Base-by-base conservation (phyloP, 495 filamentous ascomycete genomes). In the Lophiostoma macrostomum region DNA sequence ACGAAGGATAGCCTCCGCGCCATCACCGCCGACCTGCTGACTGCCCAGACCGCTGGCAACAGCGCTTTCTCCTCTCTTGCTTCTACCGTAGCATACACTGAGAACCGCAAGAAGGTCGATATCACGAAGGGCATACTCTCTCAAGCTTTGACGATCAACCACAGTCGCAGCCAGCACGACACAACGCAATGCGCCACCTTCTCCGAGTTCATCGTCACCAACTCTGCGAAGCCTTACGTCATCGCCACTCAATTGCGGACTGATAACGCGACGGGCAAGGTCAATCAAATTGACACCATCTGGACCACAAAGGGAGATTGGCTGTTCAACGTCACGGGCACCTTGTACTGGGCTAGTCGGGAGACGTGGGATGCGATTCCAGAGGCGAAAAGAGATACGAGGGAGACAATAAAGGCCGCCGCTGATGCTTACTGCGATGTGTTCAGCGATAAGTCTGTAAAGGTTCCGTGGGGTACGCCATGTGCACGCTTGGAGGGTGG, bases 161-260 rank as follows among this genome's bases (percentile, higher is more conserved):
- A 76, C 67, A 72, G 67, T 64, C 71, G 74, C 34, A 71, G 64
- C 61, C 64, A 64, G 44, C 68, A 71, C 63, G 77, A 80, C 67
- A 73, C 70, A 25, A 70, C 66, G 1, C 66, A 68, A 22, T 80
- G 76, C 68, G 74, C 74, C 11, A 76, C 74, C 42, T 80, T 73
- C 71, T 76, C 70, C 32, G 77, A 80, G 53, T 60, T 77, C 44
- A 67, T 79, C 40, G 67, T 70, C 14, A 73, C 75, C 22, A 66
- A 71, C 50, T 36, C 64, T 37, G 28, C 61, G 12, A 64, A 69
- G 41, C 77, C 74, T 3, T 74, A 77, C 57, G 76, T 80, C 22
- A 66, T 78, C 44, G 74, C 72, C 35, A 73, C 69, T 6, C 76
- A 78, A 53, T 58, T 77, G 40, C 70, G 70, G 40, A 68, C 73